These are phyloP conservation scores for Lecanicillium sp. DNA, from an alignment of 2,329 filamentous ascomycete genomes.

Conservation along the genomic window DNA sequence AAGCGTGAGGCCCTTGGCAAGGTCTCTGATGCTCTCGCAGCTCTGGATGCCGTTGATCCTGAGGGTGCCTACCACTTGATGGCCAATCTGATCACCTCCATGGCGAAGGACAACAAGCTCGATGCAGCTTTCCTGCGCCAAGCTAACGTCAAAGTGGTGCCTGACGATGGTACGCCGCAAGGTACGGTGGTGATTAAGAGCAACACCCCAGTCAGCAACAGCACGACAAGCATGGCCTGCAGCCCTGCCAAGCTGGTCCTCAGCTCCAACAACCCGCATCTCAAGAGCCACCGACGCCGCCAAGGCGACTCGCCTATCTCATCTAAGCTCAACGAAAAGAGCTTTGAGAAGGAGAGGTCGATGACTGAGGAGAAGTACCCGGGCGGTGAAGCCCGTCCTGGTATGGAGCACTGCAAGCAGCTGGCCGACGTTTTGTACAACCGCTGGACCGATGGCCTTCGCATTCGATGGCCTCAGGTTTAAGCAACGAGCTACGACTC, in stretches of 20 bases:
- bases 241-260: slow-evolving; percentile 64
- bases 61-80: slow-evolving; percentile 86
- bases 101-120: slow-evolving; percentile 65
- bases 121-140: slow-evolving; percentile 41
- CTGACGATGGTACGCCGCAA: slow-evolving; percentile 41
- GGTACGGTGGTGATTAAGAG: slow-evolving; percentile 55
- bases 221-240: slow-evolving; percentile 2
- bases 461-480: slow-evolving; percentile 57
- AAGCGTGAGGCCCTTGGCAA: slow-evolving; percentile 80
- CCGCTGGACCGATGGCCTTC: slow-evolving; percentile 81
- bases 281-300: slow-evolving; percentile 69
- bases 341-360: slow-evolving; percentile 42
- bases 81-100: slow-evolving; percentile 66
- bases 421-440: slow-evolving; percentile 86
- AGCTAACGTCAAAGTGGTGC: slow-evolving; percentile 32
- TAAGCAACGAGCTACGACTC: slow-evolving; percentile 17
- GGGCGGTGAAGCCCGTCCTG: slow-evolving; percentile 50
- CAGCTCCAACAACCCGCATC: slow-evolving; percentile 76
- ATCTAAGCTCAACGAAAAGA: slow-evolving; percentile 35
- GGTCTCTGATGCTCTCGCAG: slow-evolving; percentile 78
- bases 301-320: slow-evolving; percentile 38
- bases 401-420: slow-evolving; percentile 89
- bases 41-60: slow-evolving; percentile 79
- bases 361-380: slow-evolving; percentile 48
- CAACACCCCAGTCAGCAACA: slow-evolving; percentile 31